Percentiles rank a stretch among this genome's conserved stretches.
phyloP scores from a whole-genome alignment of 441 rosid genomes.

The Dalechampia spathulata region DNA sequence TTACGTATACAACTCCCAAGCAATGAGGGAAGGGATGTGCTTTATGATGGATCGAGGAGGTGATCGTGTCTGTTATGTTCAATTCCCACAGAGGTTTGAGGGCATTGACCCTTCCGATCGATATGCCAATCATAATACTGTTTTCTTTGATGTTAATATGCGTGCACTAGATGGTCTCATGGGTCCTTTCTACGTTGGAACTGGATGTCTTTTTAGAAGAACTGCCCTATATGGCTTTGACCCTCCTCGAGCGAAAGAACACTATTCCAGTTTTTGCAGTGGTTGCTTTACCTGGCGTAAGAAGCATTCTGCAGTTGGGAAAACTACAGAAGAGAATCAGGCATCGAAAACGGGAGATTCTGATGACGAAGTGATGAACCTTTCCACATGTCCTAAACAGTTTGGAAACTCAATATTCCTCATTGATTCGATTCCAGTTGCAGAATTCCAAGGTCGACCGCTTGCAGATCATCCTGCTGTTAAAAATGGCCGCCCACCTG shows the following conservation, averaged over 20 bases:
- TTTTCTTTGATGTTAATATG: constrained; percentile 88
- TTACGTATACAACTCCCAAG: constrained; percentile 75
- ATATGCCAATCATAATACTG: constrained; percentile 86
- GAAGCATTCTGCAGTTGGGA: no score
- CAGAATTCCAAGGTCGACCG: constrained; percentile 79
- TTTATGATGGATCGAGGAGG: constrained; percentile 94
- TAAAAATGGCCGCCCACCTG: constrained; percentile 73
- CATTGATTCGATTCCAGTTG: constrained; percentile 64
- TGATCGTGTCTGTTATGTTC: constrained; percentile 77
- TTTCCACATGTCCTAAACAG: constrained; percentile 68
- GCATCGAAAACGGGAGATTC: no score
- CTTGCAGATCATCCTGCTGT: constrained; percentile 82
- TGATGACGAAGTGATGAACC: no score
- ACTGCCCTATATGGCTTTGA: constrained; percentile 84
- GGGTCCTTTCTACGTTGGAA: constrained; percentile 94
- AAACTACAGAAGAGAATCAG: no score
- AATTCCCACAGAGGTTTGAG: constrained; percentile 88
- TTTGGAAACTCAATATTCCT: constrained; percentile 84
- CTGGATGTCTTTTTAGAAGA: constrained; percentile 80
- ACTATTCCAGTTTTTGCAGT: no score
- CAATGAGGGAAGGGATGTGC: constrained; percentile 87
- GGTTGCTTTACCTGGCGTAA: no score
- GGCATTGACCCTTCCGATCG: constrained; percentile 93
- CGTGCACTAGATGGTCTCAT: constrained; percentile 85
- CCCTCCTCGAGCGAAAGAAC: constrained; percentile 55